Base-by-base conservation (phyloP, 2,329 filamentous ascomycete species). In the Neopestalotiopsis sp. region DNA sequence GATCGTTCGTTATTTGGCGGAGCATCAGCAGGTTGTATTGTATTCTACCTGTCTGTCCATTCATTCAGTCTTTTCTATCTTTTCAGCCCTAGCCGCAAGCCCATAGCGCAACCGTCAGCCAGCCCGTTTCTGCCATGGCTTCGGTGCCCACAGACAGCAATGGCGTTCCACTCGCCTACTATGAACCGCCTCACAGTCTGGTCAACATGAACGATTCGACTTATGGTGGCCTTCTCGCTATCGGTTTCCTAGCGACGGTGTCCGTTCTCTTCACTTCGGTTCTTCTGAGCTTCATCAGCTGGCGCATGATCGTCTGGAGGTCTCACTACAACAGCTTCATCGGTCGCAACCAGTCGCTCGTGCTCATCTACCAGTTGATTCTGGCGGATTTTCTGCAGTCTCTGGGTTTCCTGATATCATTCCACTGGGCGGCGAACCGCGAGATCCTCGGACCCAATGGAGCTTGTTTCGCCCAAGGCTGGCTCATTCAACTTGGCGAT, bases 341-440 rank as follows among this genome's bases (percentile, higher is more conserved):
- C 61, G 70, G 71, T 20, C 73, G 73, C 65, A 87, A 86, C 70
- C 86, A 89, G 74, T 85, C 86, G 69, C 80, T 88, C 69, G 79
- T 88, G 2, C 80, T 89, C 7, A 87, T 88, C 68, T 84, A 86
- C 74, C 88, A 88, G 73, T 83, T 89, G 9, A 75, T 87, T 32
- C 77, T 84, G 66, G 85, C 85, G 38, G 85, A 88, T 71, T 78
- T 86, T 20, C 81, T 85, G 70, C 85, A 88, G 73, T 81, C 83
- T 13, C 73, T 84, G 4, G 81, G 84, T 0, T 87, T 86, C 72
- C 67, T 87, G 28, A 78, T 87, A 64, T 85, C 84, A 40, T 84
- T 85, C 59, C 81, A 87, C 73, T 88, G 86, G 86, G 79, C 84
- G 24, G 75, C 79, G 1, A 69, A 81, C 61, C 79, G 84, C 65